Percentiles rank a stretch among this genome's conserved stretches.
Evolutionary conservation across 176 grass and related monocot genomes (phyloP).

Genomic region (Eragrostis nindensis): DNA sequence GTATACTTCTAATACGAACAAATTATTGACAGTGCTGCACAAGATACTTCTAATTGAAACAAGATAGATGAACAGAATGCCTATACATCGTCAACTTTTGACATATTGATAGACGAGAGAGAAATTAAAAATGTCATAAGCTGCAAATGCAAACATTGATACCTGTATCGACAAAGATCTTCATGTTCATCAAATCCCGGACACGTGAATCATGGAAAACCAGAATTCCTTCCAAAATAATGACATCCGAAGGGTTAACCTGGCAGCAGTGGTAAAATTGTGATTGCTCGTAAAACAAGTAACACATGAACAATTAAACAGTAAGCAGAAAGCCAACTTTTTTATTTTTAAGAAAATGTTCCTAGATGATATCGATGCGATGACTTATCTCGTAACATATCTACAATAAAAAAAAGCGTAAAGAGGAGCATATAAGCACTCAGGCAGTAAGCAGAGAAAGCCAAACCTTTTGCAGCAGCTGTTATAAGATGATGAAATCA

Average conservation of each 20-base stretch:
- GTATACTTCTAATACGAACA: neutral
- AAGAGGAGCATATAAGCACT: too few relatives aligned
- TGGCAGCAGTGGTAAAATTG: conserved; percentile 41
- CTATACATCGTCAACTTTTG: neutral
- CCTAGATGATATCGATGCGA: neutral
- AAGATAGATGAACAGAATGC: conserved; percentile 7
- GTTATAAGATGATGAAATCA: neutral
- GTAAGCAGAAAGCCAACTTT: neutral
- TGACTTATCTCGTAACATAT: too few relatives aligned
- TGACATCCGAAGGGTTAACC: conserved; percentile 98
- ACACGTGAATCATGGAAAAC: conserved; percentile 94
- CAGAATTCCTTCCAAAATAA: conserved; percentile 98
- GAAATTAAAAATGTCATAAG: neutral
- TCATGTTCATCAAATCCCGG: conserved; percentile 97
- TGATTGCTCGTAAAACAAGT: conserved; percentile 12
- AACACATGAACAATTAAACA: conserved; percentile 16
- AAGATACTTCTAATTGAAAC: neutral
- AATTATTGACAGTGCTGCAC: neutral
- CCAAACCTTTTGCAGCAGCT: neutral
- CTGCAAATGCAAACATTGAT: conserved; percentile 4
- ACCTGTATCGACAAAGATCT: conserved; percentile 99
- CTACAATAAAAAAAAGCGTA: too few relatives aligned
- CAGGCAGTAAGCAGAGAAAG: neutral
- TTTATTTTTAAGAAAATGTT: neutral
- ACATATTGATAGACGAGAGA: neutral